These are phyloP conservation scores for Madurella mycetomatis DNA, from an alignment of 2,329 filamentous ascomycete species.

Conservation along the genomic window DNA sequence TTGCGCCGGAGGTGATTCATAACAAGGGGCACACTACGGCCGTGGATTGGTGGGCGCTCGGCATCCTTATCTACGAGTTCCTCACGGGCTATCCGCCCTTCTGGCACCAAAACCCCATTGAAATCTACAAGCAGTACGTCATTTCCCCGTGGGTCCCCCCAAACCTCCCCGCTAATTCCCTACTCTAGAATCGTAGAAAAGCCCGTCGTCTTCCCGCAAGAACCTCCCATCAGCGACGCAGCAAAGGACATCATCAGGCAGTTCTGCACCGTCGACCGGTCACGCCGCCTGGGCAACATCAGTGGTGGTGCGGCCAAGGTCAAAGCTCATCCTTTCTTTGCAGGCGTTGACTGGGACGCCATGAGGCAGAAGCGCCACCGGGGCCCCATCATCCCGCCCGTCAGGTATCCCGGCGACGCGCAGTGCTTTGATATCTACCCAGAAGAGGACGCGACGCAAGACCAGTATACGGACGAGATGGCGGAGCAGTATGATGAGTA, in stretches of 20 bases:
- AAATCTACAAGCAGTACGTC: conserved; percentile 74
- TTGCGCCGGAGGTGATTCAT: conserved; percentile 79
- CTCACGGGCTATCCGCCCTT: conserved; percentile 81
- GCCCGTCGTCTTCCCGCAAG: conserved; percentile 66
- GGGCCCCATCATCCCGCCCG: conserved; percentile 71
- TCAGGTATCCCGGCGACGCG: conserved; percentile 68
- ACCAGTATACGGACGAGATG: conserved; percentile 66
- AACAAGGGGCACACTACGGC: conserved; percentile 73
- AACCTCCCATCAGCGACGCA: conserved; percentile 59
- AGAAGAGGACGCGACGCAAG: conserved; percentile 63
- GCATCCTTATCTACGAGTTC: conserved; percentile 80
- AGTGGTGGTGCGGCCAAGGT: conserved; percentile 67
- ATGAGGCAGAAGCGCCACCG: conserved; percentile 58
- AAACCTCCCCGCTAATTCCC: background rate
- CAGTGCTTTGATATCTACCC: conserved; percentile 80
- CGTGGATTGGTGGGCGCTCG: conserved; percentile 85
- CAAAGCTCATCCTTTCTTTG: conserved; percentile 73
- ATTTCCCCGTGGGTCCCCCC: background rate
- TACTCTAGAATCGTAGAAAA: conserved; percentile 67
- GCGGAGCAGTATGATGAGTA: conserved; percentile 63
- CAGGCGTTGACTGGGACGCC: conserved; percentile 68
- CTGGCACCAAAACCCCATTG: conserved; percentile 81
- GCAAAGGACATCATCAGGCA: conserved; percentile 72
- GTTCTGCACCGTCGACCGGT: conserved; percentile 75
- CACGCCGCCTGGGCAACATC: conserved; percentile 72